Conservation (phyloP, 2,329 filamentous ascomycete genomes). For the Eutypella sp. region DNA sequence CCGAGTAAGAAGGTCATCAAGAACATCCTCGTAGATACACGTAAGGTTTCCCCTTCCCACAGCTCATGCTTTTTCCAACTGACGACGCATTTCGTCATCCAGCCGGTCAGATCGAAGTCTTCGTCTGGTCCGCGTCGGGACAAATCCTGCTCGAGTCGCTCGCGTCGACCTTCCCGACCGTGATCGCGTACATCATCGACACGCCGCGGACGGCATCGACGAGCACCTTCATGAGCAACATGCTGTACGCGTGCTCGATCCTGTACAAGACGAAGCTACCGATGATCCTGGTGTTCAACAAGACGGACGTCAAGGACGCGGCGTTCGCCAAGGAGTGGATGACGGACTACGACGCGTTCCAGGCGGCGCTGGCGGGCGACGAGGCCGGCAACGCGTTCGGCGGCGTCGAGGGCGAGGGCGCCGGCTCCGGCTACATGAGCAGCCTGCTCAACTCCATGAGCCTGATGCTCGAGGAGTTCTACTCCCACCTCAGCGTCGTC, state of each 20-base stretch:
- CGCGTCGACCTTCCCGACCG: conserved; percentile 90
- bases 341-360: conserved; percentile 97
- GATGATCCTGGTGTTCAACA: conserved; percentile 99
- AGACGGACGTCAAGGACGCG: conserved; percentile 91
- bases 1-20: conserved; percentile 62
- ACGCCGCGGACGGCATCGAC: conserved; percentile 90
- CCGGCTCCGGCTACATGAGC: conserved; percentile 92
- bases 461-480: conserved; percentile 95
- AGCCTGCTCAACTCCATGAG: conserved; percentile 97
- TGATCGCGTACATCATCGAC: conserved; percentile 96
- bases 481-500: conserved; percentile 87
- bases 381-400: conserved; percentile 74
- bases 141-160: conserved; percentile 90
- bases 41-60: conserved; percentile 19
- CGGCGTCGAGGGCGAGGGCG: conserved; percentile 62
- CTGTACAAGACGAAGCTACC: conserved; percentile 97
- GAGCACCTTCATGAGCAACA: conserved; percentile 98
- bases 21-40: conserved; percentile 90
- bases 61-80: not conserved
- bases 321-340: conserved; percentile 97
- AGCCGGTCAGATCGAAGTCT: conserved; percentile 94
- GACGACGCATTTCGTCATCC: conserved; percentile 2
- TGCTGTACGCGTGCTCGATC: conserved; percentile 98
- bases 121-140: conserved; percentile 95
- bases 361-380: conserved; percentile 74